Evolutionary conservation across 352 stramenopile genomes (phyloP), one percentile per base, ranked within the genome.

Genomic region (Globisporangium ultimum): DNA sequence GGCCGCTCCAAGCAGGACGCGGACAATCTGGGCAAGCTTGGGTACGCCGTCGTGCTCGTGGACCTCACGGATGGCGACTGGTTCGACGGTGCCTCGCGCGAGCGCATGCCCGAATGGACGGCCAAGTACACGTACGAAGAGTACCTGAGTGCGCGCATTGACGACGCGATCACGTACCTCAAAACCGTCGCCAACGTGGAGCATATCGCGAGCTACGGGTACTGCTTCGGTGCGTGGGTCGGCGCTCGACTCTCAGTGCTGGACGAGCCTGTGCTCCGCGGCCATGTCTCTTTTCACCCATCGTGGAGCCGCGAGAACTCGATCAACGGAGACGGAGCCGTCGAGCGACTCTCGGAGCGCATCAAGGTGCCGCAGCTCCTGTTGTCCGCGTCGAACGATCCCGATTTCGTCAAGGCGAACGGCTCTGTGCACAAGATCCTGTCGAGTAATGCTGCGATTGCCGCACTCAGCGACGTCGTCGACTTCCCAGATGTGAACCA

Each of bases 401-500:
- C 58, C 5, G 66, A 72, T n/a, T 75, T 66, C 28, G 48, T 88
- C 24, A 51, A 59, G 15, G 52, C 63, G 21, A 63, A 64, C 51
- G 63, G 72, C 46, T 63, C 51, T n/a, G 78, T 83, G 28, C 52
- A 86, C 53, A 71, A 70, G 54, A 75, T 81, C 38, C 68, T 85
- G 3, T 13, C 32, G 22, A 34, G 13, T n/a, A 61, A 63, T 55
- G 68, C 17, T 47, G 51, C 20, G 28, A 10, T 36, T 10, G 28
- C 28, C 9, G 42, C 58, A 47, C 50, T 60, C 48, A 63, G 64
- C 65, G 12, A 63, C 10, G 72, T 79, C 13, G 46, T 78, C 11
- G 66, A 84, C 58, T 90, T 84, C 64, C 58, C 61, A 12, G 51
- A 76, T 28, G 66, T 79, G 38, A 64, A 74, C 22, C 74, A 88